Base-by-base conservation (phyloP, 106 monocot species). In the Phalaenopsis aphrodite region DNA sequence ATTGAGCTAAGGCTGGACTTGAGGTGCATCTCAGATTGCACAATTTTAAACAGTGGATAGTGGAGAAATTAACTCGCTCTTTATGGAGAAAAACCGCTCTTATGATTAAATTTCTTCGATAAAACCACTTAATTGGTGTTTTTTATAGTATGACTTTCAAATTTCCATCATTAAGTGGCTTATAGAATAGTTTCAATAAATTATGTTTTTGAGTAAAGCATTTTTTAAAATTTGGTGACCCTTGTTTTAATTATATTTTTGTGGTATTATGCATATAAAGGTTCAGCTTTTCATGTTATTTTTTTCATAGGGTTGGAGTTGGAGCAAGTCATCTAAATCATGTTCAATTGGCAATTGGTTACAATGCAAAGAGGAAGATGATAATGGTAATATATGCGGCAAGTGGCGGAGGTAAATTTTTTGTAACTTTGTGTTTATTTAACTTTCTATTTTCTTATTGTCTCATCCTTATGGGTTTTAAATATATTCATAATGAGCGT, bases 351-450 rank as follows among this genome's bases (percentile, higher is more conserved):
- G 76, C 52, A 76, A 76, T 52, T 76, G 76, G 76, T 42, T 76
- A 23, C 76, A 76, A 76, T 76, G 76, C 49, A 47, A 76, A 76
- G 47, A 76, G 2, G 48, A 76, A 76, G 47, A 76, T 49, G 76
- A 76, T 23, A 49, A 49, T 48, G 76, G 76, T 23, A 76, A 76
- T 11, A 76, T 48, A 76, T 76, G 76, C 42, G 76, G 76, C 48
- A 76, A 76, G 76, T 76, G 76, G 76, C 46, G 76, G 24, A 76
- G 76, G 76, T 76, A 76, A 76, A 11, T 4, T 30, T 52, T 52
- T n/a, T 18, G 49, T 76, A 47, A 24, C 48, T 17, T 76, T 74
- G 43, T 69, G 37, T 69, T 76, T 42, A 76, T 23, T 76, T 49
- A 41, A 16, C 8, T 5, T 49, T 76, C 9, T 48, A 11, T 49